phyloP scores from a whole-genome alignment of 73 alveolate genomes.

The Effrenium voratum region DNA sequence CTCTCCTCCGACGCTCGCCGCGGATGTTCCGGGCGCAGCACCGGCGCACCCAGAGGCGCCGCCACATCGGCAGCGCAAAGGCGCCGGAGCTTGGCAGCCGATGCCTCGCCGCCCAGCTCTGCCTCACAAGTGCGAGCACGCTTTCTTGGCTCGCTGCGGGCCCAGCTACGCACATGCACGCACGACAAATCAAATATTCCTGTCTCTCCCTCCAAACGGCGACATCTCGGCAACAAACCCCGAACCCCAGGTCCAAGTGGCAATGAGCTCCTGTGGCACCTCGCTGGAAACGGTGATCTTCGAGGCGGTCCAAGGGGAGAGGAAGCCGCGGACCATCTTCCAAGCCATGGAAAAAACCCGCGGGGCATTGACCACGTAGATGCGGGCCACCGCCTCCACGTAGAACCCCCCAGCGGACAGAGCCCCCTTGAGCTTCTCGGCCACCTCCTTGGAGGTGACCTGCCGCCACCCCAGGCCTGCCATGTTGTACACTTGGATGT shows the following conservation, averaged over 20 bases:
- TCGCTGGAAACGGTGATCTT: slow-evolving; percentile 76
- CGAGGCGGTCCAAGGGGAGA: slow-evolving; percentile 89
- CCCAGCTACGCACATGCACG: neutral
- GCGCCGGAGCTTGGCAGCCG: too few relatives aligned
- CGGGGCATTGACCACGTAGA: slow-evolving; percentile 87
- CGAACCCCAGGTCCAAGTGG: too few relatives aligned
- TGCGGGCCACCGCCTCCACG: slow-evolving; percentile 68
- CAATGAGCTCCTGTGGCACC: slow-evolving; percentile 58
- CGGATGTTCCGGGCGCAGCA: slow-evolving; percentile 23
- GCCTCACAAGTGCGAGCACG: too few relatives aligned
- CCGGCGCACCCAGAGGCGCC: neutral
- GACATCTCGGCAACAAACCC: too few relatives aligned
- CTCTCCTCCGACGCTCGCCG: slow-evolving; percentile 45
- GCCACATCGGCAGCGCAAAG: neutral
- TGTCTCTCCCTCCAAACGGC: too few relatives aligned
- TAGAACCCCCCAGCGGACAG: slow-evolving; percentile 89
- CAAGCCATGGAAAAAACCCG: slow-evolving; percentile 87
- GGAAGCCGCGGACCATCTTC: slow-evolving; percentile 78
- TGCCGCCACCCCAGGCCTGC: slow-evolving; percentile 62
- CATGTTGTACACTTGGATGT: slow-evolving; percentile 82
- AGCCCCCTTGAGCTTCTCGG: slow-evolving; percentile 55
- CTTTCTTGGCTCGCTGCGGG: too few relatives aligned
- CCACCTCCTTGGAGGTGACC: slow-evolving; percentile 66
- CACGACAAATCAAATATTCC: neutral
- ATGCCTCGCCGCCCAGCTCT: slow-evolving; percentile 90